Base-by-base conservation (phyloP, 768 basidiomycete species). In the Kwoniella heveanensis region DNA sequence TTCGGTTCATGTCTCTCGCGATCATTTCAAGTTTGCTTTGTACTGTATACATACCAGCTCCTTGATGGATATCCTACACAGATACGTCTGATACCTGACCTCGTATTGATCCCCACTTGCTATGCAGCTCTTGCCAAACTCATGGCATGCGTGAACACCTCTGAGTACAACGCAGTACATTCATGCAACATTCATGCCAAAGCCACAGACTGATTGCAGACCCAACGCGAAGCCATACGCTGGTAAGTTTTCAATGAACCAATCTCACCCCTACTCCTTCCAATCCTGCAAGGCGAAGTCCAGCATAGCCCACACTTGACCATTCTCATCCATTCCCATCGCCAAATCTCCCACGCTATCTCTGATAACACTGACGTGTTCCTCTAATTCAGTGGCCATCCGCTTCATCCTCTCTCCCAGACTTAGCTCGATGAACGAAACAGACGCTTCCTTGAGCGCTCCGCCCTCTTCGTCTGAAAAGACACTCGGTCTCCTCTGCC, bases 261-360 rank as follows among this genome's bases (percentile, higher is more conserved):
- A n/a, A n/a, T n/a, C n/a, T n/a, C n/a, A n/a, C n/a, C n/a, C n/a
- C 39, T 9, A 9, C 39, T 10, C 39, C 39, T 7, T 44, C 72
- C 72, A 73, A 52, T 71, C 67, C 46, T 69, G 65, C 47, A 73
- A 50, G 7, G 62, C 63, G 32, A 68, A 65, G 3, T 30, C 62
- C 44, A 73, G 39, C 67, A 71, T 73, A 15, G 30, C 62, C 72
- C 72, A 73, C 10, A 59, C 39, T 32, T 64, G 69, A 17, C 57
- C 50, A 50, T 55, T 61, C 12, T 60, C 56, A 6, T 44, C 64
- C 21, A 48, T 21, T 13, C 30, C 60, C 36, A 29, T 36, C 1
- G 53, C 50, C 17, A 64, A 48, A 9, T 39, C 55, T n/a, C 64
- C 67, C 25, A 72, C 65, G 15, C 65, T 67, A 5, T 66, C 61